Evolutionary conservation across 2,329 filamentous ascomycete species (phyloP).

Genomic region (Colletotrichum spaethianum): DNA sequence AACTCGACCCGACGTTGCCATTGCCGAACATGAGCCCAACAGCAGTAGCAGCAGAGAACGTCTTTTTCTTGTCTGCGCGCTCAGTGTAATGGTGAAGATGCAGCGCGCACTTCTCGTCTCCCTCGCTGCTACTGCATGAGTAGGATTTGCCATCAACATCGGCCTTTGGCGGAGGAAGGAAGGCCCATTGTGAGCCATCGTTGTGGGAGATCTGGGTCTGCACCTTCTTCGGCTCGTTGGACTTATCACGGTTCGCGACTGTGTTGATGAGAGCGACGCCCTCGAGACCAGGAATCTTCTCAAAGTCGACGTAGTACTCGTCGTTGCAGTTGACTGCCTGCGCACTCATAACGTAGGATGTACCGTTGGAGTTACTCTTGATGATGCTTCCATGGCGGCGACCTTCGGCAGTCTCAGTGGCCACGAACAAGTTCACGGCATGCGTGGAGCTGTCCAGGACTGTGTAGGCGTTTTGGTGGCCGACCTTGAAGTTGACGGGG

Average conservation of each 20-base stretch:
- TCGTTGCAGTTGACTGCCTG: constrained; percentile 85
- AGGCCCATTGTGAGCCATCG: constrained; percentile 90
- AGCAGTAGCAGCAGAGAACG: constrained; percentile 89
- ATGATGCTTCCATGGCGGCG: constrained; percentile 88
- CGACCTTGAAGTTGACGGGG: constrained; percentile 85
- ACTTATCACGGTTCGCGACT: constrained; percentile 80
- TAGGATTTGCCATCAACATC: constrained; percentile 81
- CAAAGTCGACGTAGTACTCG: constrained; percentile 89
- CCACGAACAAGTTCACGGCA: constrained; percentile 94
- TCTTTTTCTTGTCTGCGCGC: constrained; percentile 83
- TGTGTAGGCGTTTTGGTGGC: constrained; percentile 87
- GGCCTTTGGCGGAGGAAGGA: constrained; percentile 78
- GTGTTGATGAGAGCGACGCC: constrained; percentile 91
- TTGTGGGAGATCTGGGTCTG: constrained; percentile 97
- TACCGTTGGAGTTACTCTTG: constrained; percentile 99
- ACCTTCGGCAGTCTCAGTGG: constrained; percentile 75
- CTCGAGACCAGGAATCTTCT: constrained; percentile 93
- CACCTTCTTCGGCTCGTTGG: constrained; percentile 80
- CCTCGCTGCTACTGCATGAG: constrained; percentile 72
- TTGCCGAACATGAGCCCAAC: constrained; percentile 92
- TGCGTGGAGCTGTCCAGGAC: constrained; percentile 96
- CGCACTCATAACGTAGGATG: constrained; percentile 90
- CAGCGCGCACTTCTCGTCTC: constrained; percentile 81
- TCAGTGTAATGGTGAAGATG: constrained; percentile 98
- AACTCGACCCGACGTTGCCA: constrained; percentile 86